Conservation (phyloP, 768 basidiomycete genomes). For the Tricholoma saponaceum region DNA sequence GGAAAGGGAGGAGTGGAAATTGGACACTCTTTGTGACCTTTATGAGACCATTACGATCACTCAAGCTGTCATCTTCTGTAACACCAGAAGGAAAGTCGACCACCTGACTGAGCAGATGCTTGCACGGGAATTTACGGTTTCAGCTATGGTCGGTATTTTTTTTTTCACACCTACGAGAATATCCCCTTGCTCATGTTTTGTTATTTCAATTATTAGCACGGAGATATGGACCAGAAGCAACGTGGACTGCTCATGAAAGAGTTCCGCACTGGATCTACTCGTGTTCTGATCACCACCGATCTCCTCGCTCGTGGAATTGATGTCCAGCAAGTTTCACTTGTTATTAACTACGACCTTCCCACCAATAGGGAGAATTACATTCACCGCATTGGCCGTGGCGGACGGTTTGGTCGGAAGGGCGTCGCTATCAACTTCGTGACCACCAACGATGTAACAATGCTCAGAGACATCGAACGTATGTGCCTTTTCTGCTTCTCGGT, state of each 20-base stretch:
- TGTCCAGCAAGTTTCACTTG: conserved; percentile 94
- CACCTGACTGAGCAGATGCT: conserved; percentile 99
- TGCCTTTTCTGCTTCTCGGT: conserved; percentile 18
- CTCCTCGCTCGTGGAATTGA: conserved; percentile 97
- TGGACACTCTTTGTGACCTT: conserved; percentile 97
- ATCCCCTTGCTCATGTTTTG: conserved; percentile 15
- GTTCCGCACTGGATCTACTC: conserved; percentile 97
- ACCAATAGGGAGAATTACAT: conserved; percentile 98
- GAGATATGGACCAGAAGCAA: conserved; percentile 98
- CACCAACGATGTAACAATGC: conserved; percentile 87
- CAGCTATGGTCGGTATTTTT: conserved; percentile 81
- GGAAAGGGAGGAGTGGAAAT: conserved; percentile 99
- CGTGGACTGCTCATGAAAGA: conserved; percentile 99
- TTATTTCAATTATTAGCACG: conserved; percentile 56
- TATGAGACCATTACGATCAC: conserved; percentile 99
- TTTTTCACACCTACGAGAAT: not conserved
- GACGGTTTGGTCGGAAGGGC: conserved; percentile 97
- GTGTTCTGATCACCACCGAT: conserved; percentile 98
- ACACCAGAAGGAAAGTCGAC: conserved; percentile 98
- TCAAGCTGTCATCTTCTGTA: conserved; percentile 99
- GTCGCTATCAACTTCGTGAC: conserved; percentile 98
- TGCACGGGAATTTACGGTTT: conserved; percentile 93
- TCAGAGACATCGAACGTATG: conserved; percentile 93
- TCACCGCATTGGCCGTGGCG: conserved; percentile 96
- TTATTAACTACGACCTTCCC: conserved; percentile 93